These are phyloP conservation scores for Cladosporium oxysporum DNA, from an alignment of 2,329 filamentous ascomycete species.

Conservation along the genomic window DNA sequence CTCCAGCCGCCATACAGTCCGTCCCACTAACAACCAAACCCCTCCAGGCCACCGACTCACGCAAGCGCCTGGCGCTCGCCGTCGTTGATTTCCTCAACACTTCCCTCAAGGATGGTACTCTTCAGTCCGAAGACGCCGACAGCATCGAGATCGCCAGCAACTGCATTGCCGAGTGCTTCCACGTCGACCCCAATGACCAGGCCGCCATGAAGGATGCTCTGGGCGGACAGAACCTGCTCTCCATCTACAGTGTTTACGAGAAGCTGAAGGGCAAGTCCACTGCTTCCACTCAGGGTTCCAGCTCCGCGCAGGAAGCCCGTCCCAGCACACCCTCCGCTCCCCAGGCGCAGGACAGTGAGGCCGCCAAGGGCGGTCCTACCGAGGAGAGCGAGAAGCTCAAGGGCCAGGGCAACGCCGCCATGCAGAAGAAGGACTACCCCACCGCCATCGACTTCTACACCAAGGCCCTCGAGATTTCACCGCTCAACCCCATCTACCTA, in stretches of 20 bases:
- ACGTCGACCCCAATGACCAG: constrained; percentile 81
- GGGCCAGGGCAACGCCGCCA: constrained; percentile 87
- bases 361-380: constrained; percentile 49
- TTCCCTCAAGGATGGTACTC: constrained; percentile 83
- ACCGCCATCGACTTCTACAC: constrained; percentile 84
- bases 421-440: constrained; percentile 89
- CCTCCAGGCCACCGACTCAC: constrained; percentile 50
- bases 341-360: constrained; percentile 43
- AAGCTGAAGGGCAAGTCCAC: constrained; percentile 74
- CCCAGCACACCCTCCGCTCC: constrained; percentile 39
- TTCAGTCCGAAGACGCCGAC: constrained; percentile 84
- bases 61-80: constrained; percentile 91
- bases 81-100: constrained; percentile 92
- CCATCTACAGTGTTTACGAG: constrained; percentile 95
- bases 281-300: constrained; percentile 46
- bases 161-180: constrained; percentile 94
- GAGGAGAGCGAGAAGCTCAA: constrained; percentile 87
- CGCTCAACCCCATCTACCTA: constrained; percentile 91
- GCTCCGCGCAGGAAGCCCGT: constrained; percentile 36
- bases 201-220: constrained; percentile 73
- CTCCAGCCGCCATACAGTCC: neutral
- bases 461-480: constrained; percentile 76
- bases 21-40: constrained; percentile 19
- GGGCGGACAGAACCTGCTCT: constrained; percentile 81
- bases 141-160: constrained; percentile 91